Percentiles rank a stretch among this genome's conserved stretches.
Evolutionary conservation across 345 rosid genomes (phyloP).

Genomic region (Eucalyptus grandis): DNA sequence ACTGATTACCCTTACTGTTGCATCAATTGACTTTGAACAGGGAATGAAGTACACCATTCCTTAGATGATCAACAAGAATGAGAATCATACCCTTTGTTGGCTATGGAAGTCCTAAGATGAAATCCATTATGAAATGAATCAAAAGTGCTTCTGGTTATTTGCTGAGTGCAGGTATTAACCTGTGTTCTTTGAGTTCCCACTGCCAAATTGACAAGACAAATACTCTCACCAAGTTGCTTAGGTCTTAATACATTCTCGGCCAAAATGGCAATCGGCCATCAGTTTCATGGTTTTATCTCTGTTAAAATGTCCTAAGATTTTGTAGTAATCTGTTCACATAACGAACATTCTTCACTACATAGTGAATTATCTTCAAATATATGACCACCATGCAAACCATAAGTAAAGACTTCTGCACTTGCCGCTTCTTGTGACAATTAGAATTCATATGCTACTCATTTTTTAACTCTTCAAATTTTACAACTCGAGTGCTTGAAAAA

Average conservation of each 20-base stretch:
- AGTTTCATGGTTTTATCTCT: not conserved
- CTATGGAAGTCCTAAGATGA: not conserved
- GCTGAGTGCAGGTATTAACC: not conserved
- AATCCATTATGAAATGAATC: not conserved
- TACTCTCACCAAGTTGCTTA: not conserved
- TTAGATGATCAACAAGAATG: not conserved
- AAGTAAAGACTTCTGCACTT: not conserved
- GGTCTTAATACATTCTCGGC: not conserved
- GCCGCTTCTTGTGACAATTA: not conserved
- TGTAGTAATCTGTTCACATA: not conserved
- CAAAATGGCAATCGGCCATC: not conserved
- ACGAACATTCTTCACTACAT: not conserved
- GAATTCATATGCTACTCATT: not conserved
- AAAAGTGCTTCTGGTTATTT: not conserved
- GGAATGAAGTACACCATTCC: not conserved
- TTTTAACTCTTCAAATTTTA: not conserved
- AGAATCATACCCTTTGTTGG: not conserved
- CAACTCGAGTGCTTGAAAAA: not conserved
- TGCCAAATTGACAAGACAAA: not conserved
- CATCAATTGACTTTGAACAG: not conserved
- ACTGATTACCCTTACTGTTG: rapidly evolving
- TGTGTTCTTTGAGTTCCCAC: not conserved
- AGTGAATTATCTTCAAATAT: not conserved
- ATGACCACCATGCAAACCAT: not conserved
- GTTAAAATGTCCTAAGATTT: not conserved